Evolutionary conservation across 305 asterid species (phyloP).

Genomic region (Fraxinus dipetala): DNA sequence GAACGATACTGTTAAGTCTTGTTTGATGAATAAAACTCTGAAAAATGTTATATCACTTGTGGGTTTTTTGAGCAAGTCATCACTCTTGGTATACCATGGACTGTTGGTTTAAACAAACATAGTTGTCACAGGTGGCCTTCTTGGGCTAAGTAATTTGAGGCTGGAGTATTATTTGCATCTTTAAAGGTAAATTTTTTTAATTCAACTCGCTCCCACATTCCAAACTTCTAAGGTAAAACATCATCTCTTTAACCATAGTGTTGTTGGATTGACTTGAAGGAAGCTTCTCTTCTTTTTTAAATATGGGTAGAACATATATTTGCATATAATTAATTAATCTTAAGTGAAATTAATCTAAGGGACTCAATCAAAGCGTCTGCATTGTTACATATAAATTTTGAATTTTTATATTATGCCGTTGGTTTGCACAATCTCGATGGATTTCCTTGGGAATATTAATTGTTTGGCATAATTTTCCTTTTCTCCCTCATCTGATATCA

Average conservation of each 20-base stretch:
- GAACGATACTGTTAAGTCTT: neutral
- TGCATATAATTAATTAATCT: neutral
- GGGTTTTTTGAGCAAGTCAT: neutral
- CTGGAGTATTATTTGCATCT: neutral
- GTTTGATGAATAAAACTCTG: neutral
- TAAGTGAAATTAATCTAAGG: neutral
- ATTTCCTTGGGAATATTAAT: neutral
- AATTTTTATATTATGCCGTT: neutral
- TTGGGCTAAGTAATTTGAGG: neutral
- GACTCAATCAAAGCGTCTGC: neutral
- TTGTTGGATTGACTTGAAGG: neutral
- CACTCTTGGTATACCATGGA: neutral
- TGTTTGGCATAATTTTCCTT: neutral
- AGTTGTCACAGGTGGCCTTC: neutral
- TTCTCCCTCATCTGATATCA: neutral
- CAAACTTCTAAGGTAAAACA: neutral
- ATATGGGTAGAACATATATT: neutral
- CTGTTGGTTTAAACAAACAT: neutral
- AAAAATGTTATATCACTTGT: neutral
- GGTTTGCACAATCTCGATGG: neutral
- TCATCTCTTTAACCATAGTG: neutral
- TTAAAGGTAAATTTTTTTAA: neutral
- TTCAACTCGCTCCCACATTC: neutral
- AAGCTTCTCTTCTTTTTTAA: neutral
- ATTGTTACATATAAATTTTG: neutral